Base-by-base conservation (phyloP, 352 stramenopile species). In the Phytophthora pinifolia region DNA sequence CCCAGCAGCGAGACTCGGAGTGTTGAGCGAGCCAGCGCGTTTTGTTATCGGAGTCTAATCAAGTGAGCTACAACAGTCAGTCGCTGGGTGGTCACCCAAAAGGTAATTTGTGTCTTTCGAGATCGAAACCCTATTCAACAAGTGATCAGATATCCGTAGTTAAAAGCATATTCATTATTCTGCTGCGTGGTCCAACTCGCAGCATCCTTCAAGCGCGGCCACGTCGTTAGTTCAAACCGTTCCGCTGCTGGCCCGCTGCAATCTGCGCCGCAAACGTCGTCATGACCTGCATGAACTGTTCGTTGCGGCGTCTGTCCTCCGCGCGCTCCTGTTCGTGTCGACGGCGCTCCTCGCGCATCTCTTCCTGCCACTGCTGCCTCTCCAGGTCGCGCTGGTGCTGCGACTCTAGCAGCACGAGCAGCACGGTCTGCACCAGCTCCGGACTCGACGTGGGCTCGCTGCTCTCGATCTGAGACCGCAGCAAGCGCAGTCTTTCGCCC, bases 121-220 rank as follows among this genome's bases (percentile, higher is more conserved):
- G 3, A 27, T 6, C 6, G 14, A 83, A 87, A n/a, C 69, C 70
- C 46, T 92, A 92, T 62, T 94, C 82, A 20, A 41, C 25, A 29
- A 29, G 25, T 29, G 25, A 29, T 29, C 6, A 8, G 25, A 29
- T 8, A 29, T 29, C 25, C 25, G 5, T 29, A n/a, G n/a, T n/a
- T n/a, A 27, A 92, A 64, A n/a, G 61, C 79, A 10, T 54, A 43
- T 33, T 43, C 46, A 36, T 14, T 39, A 36, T 44, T 34, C 75
- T 46, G 25, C 25, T 29, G 25, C 25, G 25, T 8, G 22, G 22
- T 6, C 25, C 25, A 9, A 8, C 25, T 29, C 25, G 25, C 25
- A 27, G 6, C 22, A 27, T 27, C 22, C 22, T 27, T 27, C 22
- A 27, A 27, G 22, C 22, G 3, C 2, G 22, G 1, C 22, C 25